Percentiles rank a stretch among this genome's conserved stretches.
Evolutionary conservation across 2,329 filamentous ascomycete genomes (phyloP).

Genomic region (Nothophaeocryptopus gaeumannii): DNA sequence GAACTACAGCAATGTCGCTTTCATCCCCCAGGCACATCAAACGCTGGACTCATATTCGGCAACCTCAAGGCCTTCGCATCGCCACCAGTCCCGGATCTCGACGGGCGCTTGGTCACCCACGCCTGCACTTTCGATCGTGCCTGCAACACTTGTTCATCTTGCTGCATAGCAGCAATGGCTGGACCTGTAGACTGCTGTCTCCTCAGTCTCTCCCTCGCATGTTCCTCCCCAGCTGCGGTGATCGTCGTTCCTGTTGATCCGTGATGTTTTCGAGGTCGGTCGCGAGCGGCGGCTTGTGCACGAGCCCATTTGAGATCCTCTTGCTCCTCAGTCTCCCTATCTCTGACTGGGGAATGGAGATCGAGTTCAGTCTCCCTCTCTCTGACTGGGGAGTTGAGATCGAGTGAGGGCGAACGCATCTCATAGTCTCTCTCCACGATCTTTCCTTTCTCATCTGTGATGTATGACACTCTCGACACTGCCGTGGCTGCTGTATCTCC

Average conservation of each 20-base stretch:
- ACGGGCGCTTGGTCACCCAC: constrained; percentile 7
- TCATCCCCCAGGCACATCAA: not conserved
- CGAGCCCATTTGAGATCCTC: constrained; percentile 6
- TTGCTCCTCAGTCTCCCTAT: not conserved
- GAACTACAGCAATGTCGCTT: too few relatives aligned
- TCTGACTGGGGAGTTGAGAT: not conserved
- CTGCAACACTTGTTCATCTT: not conserved
- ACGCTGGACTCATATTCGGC: not conserved
- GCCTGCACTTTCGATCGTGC: constrained; percentile 5
- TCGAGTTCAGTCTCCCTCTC: not conserved
- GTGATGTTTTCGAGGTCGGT: not conserved
- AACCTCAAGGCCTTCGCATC: not conserved
- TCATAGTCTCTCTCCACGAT: not conserved
- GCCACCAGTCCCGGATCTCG: not conserved
- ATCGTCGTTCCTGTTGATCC: not conserved
- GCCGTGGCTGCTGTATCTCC: too few relatives aligned
- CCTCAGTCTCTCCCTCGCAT: not conserved
- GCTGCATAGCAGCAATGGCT: not conserved
- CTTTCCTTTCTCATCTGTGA: constrained; percentile 3
- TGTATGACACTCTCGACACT: not conserved
- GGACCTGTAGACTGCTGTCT: not conserved
- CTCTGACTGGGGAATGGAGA: not conserved
- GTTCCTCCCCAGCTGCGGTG: not conserved
- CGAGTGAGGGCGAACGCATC: not conserved
- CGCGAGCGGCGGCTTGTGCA: not conserved